Percentiles rank a stretch among this genome's conserved stretches.
Conservation (phyloP, 768 basidiomycete species). For the Boletus rubroflammeus region DNA sequence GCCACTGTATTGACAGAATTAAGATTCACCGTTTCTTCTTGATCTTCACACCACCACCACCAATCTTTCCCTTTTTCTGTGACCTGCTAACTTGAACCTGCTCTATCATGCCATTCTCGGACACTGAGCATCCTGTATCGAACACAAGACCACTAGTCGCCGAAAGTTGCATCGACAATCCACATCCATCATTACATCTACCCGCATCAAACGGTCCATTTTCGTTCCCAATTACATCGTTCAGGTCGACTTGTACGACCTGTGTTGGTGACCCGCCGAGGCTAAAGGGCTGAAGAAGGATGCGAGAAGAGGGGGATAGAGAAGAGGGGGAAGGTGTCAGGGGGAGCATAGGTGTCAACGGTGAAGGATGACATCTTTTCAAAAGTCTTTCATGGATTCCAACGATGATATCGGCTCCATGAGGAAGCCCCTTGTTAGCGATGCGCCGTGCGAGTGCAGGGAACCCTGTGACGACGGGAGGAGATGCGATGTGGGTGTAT, state of each 20-base stretch:
- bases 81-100: background rate
- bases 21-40: background rate
- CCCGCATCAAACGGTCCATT: fast-evolving
- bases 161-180: too few relatives aligned
- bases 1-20: too few relatives aligned
- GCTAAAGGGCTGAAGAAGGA: too few relatives aligned
- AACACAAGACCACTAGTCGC: too few relatives aligned
- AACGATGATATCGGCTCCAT: slow-evolving; percentile 23
- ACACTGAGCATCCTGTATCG: background rate
- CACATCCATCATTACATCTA: too few relatives aligned
- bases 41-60: background rate
- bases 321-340: background rate
- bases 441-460: slow-evolving; percentile 13
- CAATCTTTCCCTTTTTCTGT: background rate
- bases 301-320: background rate
- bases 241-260: too few relatives aligned
- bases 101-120: background rate
- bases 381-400: slow-evolving; percentile 20
- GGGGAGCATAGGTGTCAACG: background rate
- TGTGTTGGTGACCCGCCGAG: too few relatives aligned
- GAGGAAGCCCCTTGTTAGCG: slow-evolving; percentile 13
- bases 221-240: background rate
- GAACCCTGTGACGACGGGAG: slow-evolving; percentile 9
- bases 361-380: background rate
- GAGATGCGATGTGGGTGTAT: slow-evolving; percentile 14